Evolutionary conservation across 768 basidiomycete genomes (phyloP).

Genomic region (Austroboletus eburneus): DNA sequence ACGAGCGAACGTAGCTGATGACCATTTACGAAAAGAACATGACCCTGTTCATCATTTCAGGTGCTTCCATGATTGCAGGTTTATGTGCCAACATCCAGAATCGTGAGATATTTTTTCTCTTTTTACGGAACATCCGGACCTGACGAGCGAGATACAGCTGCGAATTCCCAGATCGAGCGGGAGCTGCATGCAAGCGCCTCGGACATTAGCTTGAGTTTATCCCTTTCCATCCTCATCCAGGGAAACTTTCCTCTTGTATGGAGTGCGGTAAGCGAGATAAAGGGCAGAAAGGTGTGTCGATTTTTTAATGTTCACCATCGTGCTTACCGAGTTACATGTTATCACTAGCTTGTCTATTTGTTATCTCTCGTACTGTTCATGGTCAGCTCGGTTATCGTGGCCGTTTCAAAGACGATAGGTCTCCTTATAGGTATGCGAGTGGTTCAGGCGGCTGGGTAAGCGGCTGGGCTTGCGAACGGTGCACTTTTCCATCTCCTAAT

Average conservation of each 20-base stretch:
- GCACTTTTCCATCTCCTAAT: neutral
- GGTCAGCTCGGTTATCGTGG: conserved; percentile 55
- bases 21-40: conserved; percentile 8
- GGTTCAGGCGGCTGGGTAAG: conserved; percentile 61
- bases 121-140: too few relatives aligned
- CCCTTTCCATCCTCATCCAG: conserved; percentile 69
- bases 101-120: conserved; percentile 13
- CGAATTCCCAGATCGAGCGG: conserved; percentile 58
- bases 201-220: conserved; percentile 65
- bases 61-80: conserved; percentile 29
- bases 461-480: neutral
- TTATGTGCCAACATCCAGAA: conserved; percentile 28
- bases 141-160: conserved; percentile 40
- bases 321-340: neutral
- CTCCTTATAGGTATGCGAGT: conserved; percentile 64
- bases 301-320: neutral
- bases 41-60: conserved; percentile 22
- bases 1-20: neutral
- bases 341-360: conserved; percentile 49
- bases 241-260: conserved; percentile 44
- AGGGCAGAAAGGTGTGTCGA: conserved; percentile 59
- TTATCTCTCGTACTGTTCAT: conserved; percentile 49
- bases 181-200: conserved; percentile 57
- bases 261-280: conserved; percentile 44
- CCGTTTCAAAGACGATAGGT: conserved; percentile 50